Evolutionary conservation across 768 basidiomycete genomes (phyloP).

Genomic region (Lyophyllum atratum): DNA sequence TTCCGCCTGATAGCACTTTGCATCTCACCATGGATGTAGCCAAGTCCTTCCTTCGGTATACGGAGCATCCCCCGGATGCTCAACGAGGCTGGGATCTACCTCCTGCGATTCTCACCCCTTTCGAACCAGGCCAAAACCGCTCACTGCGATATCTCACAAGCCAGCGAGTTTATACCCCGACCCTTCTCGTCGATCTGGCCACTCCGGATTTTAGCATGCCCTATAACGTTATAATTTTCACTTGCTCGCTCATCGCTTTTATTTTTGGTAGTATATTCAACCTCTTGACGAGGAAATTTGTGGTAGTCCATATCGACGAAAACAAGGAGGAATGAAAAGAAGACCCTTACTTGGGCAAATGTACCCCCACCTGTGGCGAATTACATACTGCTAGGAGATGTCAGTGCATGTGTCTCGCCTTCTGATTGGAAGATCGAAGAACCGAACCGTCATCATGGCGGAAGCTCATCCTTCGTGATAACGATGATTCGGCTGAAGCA

Average conservation of each 20-base stretch:
- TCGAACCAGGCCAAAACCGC: slow-evolving; percentile 21
- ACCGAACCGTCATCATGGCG: slow-evolving; percentile 5
- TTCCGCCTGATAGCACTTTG: slow-evolving; percentile 72
- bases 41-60: slow-evolving; percentile 88
- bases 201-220: slow-evolving; percentile 99
- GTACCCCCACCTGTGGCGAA: slow-evolving; percentile 1
- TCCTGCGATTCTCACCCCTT: slow-evolving; percentile 71
- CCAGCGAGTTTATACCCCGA: slow-evolving; percentile 71
- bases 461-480: not conserved
- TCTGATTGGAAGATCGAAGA: slow-evolving; percentile 18
- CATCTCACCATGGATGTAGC: slow-evolving; percentile 71
- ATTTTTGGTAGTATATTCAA: slow-evolving; percentile 95
- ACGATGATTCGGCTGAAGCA: not conserved
- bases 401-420: slow-evolving; percentile 4
- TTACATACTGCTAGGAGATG: not conserved
- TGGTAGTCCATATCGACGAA: slow-evolving; percentile 42
- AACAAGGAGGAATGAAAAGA: slow-evolving; percentile 15
- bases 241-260: slow-evolving; percentile 85
- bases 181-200: slow-evolving; percentile 90
- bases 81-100: slow-evolving; percentile 95
- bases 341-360: slow-evolving; percentile 3
- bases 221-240: slow-evolving; percentile 99
- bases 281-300: slow-evolving; percentile 77
- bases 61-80: slow-evolving; percentile 95
- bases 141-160: slow-evolving; percentile 17